Base-by-base conservation (phyloP, 192 early-diverging fungal species). In the Podila clonocystis region DNA sequence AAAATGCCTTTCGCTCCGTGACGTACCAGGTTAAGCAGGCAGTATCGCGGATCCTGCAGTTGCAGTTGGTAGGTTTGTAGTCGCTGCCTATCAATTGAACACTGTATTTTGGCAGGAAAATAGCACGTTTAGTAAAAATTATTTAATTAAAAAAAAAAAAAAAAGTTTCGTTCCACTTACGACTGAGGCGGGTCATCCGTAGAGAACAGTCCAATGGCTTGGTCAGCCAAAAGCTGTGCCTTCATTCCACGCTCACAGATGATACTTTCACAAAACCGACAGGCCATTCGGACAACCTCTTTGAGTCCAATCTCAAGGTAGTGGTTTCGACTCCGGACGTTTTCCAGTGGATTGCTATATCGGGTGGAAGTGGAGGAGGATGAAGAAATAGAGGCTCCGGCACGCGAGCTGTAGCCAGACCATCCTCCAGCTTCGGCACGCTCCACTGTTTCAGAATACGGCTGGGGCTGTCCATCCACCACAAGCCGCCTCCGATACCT, bases 221-320 rank as follows among this genome's bases (percentile, higher is more conserved):
- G 89, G 67, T 94, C 93, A 2, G 91, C 92, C 9, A 92, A 75
- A 30, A 92, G 80, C 66, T 91, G 66, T 2, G 91, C 92, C 72
- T 89, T 91, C 93, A 94, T 94, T 30, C 92, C 93, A 22, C 92
- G 85, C 28, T 82, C 85, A 50, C 91, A 93, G n/a, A 94, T 86
- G 55, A 89, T 84, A 29, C 85, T 83, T 31, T 88, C 64, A 75
- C 92, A 94, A 68, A 89, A 87, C 61, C 85, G 83, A 68, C 91
- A 93, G 28, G 85, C 85, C 58, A 93, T 84, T 55, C 85, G 68
- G 52, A 88, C 89, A 29, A 89, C 90, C 55, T 80, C 87, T 74
- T 93, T 93, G 64, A 80, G 31, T 5, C 80, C 83, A 61, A 82
- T 84, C 29, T 63, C 49, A 17, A 61, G 59, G 5, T 61, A 33